These are phyloP conservation scores for Scleromitrula shiraiana DNA, from an alignment of 2,329 filamentous ascomycete genomes.

Conservation along the genomic window DNA sequence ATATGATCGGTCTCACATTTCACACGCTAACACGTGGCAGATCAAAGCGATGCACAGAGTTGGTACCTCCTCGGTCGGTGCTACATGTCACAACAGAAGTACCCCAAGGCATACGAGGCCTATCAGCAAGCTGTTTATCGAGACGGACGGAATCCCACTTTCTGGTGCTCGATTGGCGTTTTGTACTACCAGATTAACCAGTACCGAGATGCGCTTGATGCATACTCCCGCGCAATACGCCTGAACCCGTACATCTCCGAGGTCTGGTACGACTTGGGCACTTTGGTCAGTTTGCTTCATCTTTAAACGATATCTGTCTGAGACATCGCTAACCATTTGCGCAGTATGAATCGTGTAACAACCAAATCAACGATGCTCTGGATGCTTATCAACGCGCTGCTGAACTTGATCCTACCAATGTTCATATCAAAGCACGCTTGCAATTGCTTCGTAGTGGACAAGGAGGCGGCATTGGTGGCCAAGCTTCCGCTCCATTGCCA, in stretches of 20 bases:
- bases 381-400: slow-evolving; percentile 93
- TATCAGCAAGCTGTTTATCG: slow-evolving; percentile 98
- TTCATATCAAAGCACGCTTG: slow-evolving; percentile 91
- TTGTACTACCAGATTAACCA: slow-evolving; percentile 99
- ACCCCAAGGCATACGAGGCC: slow-evolving; percentile 95
- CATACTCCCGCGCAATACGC: slow-evolving; percentile 92
- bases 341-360: slow-evolving; percentile 97
- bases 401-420: slow-evolving; percentile 86
- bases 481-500: slow-evolving; percentile 73
- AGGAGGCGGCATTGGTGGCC: slow-evolving; percentile 61
- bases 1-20: slow-evolving; percentile 17
- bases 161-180: slow-evolving; percentile 99
- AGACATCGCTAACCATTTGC: slow-evolving; percentile 17
- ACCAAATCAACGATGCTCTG: slow-evolving; percentile 91
- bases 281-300: slow-evolving; percentile 59
- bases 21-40: slow-evolving; percentile 41
- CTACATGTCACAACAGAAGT: slow-evolving; percentile 99
- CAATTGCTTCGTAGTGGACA: slow-evolving; percentile 80
- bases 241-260: slow-evolving; percentile 97
- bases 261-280: slow-evolving; percentile 98
- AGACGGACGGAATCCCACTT: slow-evolving; percentile 93
- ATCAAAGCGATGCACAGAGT: slow-evolving; percentile 91
- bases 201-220: slow-evolving; percentile 94
- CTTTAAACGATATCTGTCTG: slow-evolving; percentile 17
- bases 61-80: slow-evolving; percentile 97